These are phyloP conservation scores for Calcarisporium arbuscula DNA, from an alignment of 2,329 filamentous ascomycete species.

Conservation along the genomic window DNA sequence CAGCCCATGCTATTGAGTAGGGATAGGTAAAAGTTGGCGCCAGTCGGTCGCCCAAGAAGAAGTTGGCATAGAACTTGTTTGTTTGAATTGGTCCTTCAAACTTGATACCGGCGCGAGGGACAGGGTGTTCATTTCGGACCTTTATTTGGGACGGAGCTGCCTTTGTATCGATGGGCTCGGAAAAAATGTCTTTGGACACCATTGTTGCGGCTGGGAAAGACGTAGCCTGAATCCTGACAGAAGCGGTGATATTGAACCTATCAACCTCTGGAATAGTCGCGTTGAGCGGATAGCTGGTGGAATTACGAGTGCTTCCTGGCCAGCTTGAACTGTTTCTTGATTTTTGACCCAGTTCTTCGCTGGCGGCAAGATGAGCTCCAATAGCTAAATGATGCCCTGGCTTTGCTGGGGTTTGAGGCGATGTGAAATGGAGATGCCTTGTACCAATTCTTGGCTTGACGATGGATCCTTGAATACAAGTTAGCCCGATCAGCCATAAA, in stretches of 20 bases:
- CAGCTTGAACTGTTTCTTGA: not conserved
- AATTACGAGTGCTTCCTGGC: not conserved
- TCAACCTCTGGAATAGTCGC: not conserved
- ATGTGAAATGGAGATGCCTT: not conserved
- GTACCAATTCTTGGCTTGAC: slow-evolving; percentile 1
- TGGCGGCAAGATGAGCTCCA: not conserved
- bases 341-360: not conserved
- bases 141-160: slow-evolving; percentile 43
- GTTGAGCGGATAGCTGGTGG: not conserved
- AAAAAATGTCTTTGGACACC: slow-evolving; percentile 45
- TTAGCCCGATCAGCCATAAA: slow-evolving; percentile 12
- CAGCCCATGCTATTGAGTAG: slow-evolving; percentile 63
- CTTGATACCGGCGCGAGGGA: slow-evolving; percentile 44
- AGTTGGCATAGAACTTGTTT: slow-evolving; percentile 78
- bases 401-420: not conserved
- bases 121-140: slow-evolving; percentile 50
- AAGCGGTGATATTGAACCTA: not conserved
- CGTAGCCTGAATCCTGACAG: not conserved
- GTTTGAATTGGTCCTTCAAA: slow-evolving; percentile 53
- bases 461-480: slow-evolving; percentile 6
- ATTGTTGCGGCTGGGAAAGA: slow-evolving; percentile 12
- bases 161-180: slow-evolving; percentile 44
- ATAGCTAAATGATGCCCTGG: not conserved
- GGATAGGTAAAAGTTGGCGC: slow-evolving; percentile 69
- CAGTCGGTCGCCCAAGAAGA: slow-evolving; percentile 68